These are phyloP conservation scores for Saccharum officinarum DNA, from an alignment of 176 grass and related monocot genomes.

Conservation along the genomic window DNA sequence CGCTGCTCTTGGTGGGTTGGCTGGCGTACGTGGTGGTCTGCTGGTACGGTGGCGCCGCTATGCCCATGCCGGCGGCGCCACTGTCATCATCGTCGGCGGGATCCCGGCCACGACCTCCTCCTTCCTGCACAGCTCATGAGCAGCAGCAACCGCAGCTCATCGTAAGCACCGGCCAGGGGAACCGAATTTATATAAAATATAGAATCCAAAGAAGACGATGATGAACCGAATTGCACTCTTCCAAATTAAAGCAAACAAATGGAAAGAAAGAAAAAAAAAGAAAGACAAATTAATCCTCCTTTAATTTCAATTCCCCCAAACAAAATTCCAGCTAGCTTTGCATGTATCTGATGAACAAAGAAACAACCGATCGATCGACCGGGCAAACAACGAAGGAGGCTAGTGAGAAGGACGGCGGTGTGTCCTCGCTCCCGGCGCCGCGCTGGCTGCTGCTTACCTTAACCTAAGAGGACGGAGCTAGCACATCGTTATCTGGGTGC, in stretches of 20 bases:
- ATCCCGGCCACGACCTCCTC: constrained; percentile 25
- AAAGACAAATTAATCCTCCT: neutral
- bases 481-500: constrained; percentile 81
- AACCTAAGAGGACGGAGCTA: constrained; percentile 51
- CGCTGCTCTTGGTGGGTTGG: constrained; percentile 20
- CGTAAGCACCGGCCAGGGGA: neutral
- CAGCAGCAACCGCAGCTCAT: neutral
- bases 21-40: constrained; percentile 42
- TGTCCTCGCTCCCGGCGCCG: too few relatives aligned
- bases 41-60: constrained; percentile 72
- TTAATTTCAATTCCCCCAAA: neutral
- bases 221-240: neutral
- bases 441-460: constrained; percentile 41
- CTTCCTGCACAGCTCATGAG: constrained; percentile 13
- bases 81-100: constrained; percentile 59
- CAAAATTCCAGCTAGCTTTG: neutral
- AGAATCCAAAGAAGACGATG: neutral
- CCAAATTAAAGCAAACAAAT: neutral
- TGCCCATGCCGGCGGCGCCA: constrained; percentile 75
- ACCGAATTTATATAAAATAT: neutral
- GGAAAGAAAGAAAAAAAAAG: neutral
- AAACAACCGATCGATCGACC: neutral
- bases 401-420: neutral
- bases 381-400: neutral
- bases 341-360: neutral